These are phyloP conservation scores for Abortiporus biennis DNA, from an alignment of 1,284 basidiomycete genomes.

Conservation along the genomic window DNA sequence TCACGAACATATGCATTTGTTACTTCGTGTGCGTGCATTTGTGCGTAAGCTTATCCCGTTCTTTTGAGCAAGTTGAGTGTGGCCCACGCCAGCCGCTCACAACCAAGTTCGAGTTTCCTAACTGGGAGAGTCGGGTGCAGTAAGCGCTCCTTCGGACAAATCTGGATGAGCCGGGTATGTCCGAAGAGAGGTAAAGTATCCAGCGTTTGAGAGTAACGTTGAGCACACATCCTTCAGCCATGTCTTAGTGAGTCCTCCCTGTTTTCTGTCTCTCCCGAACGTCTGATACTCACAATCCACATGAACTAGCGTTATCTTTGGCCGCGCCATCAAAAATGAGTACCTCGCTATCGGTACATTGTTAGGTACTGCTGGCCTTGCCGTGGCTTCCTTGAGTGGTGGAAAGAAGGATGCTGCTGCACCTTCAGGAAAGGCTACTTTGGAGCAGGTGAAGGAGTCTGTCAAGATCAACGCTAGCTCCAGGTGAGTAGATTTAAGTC, in stretches of 20 bases:
- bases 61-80: no score
- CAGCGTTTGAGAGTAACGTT: no score
- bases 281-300: background rate
- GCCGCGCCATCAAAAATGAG: slow-evolving; percentile 72
- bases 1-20: no score
- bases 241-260: slow-evolving; percentile 14
- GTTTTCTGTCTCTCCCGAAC: background rate
- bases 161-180: no score
- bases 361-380: slow-evolving; percentile 42
- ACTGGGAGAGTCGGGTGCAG: no score
- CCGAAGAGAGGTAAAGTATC: no score
- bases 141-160: no score
- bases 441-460: slow-evolving; percentile 50
- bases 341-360: slow-evolving; percentile 68
- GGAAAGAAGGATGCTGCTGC: slow-evolving; percentile 38
- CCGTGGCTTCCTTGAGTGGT: slow-evolving; percentile 34
- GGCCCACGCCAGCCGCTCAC: no score
- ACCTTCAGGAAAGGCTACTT: slow-evolving; percentile 33
- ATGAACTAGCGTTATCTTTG: slow-evolving; percentile 55
- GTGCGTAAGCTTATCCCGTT: no score
- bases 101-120: no score
- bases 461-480: slow-evolving; percentile 60
- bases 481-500: slow-evolving; percentile 39
- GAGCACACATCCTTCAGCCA: slow-evolving; percentile 10
- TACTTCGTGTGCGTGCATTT: no score